phyloP scores from a whole-genome alignment of 1,284 basidiomycete genomes.

The Puccinia triticina region DNA sequence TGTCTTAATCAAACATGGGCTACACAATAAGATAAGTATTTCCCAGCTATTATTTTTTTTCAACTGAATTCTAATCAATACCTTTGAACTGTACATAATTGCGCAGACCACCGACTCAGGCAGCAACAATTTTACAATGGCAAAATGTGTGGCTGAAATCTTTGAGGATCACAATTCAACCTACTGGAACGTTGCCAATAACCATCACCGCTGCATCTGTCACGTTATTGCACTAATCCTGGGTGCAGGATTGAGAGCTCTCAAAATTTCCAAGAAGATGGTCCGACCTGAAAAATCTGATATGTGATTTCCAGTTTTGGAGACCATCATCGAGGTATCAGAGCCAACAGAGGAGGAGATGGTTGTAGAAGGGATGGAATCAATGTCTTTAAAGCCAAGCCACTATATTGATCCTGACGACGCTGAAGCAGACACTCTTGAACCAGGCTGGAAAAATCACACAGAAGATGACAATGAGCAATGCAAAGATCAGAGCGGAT shows the following conservation, averaged over 20 bases:
- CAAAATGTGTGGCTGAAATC: background rate
- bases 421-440: background rate
- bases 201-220: constrained; percentile 2
- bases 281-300: background rate
- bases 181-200: background rate
- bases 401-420: background rate
- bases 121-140: too few relatives aligned
- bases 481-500: background rate
- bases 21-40: too few relatives aligned
- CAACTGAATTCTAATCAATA: background rate
- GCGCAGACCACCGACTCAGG: background rate
- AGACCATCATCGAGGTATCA: background rate
- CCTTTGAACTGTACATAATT: background rate
- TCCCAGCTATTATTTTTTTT: background rate
- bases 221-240: too few relatives aligned
- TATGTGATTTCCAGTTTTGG: background rate
- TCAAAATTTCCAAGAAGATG: background rate
- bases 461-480: too few relatives aligned
- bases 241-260: constrained; percentile 7
- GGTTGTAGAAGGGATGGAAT: too few relatives aligned
- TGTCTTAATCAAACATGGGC: too few relatives aligned
- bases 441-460: background rate
- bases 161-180: background rate
- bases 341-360: background rate
- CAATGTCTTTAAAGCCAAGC: background rate